A percentile compares a stretch with the other conserved stretches of the same genome.
Conservation (phyloP, 495 filamentous ascomycete species). For the Chaetomium tenue region DNA sequence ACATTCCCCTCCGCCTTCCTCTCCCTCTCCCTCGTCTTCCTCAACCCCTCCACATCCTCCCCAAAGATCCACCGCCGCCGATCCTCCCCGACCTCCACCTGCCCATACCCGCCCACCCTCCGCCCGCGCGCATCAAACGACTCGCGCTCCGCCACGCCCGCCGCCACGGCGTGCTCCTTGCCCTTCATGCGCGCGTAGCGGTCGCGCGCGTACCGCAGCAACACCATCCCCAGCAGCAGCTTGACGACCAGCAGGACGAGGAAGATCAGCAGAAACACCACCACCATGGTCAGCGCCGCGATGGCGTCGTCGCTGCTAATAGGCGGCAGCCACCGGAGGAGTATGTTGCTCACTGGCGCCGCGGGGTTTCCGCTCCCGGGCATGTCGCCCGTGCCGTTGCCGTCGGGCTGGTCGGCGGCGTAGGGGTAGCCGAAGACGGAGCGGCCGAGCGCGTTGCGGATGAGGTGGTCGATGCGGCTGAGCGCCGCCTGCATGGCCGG, state of each 20-base stretch:
- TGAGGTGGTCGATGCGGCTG: conserved; percentile 70
- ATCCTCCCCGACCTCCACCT: conserved; percentile 85
- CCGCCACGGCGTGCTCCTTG: conserved; percentile 54
- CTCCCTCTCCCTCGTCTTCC: conserved; percentile 68
- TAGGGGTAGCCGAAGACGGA: conserved; percentile 58
- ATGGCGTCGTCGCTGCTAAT: conserved; percentile 63
- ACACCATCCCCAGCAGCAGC: conserved; percentile 76
- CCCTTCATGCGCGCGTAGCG: conserved; percentile 79
- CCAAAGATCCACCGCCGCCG: conserved; percentile 82
- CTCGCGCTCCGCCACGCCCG: conserved; percentile 49
- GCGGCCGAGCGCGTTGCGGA: conserved; percentile 67
- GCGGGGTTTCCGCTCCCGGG: background rate
- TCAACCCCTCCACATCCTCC: conserved; percentile 72
- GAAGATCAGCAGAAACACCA: conserved; percentile 77
- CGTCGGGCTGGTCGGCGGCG: conserved; percentile 20
- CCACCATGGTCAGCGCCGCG: conserved; percentile 65
- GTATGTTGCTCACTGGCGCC: conserved; percentile 34
- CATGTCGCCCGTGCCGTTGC: conserved; percentile 1
- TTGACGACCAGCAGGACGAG: conserved; percentile 77
- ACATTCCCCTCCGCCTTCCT: conserved; percentile 54
- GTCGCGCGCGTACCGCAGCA: conserved; percentile 69
- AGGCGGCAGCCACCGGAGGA: conserved; percentile 34
- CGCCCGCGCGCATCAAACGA: conserved; percentile 66
- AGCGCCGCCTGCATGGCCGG: conserved; percentile 70
- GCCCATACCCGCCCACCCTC: conserved; percentile 75